A percentile compares a stretch with the other conserved stretches of the same genome.
These are phyloP conservation scores for Ottelia alismoides DNA, from an alignment of 106 monocot species.

Conservation along the genomic window DNA sequence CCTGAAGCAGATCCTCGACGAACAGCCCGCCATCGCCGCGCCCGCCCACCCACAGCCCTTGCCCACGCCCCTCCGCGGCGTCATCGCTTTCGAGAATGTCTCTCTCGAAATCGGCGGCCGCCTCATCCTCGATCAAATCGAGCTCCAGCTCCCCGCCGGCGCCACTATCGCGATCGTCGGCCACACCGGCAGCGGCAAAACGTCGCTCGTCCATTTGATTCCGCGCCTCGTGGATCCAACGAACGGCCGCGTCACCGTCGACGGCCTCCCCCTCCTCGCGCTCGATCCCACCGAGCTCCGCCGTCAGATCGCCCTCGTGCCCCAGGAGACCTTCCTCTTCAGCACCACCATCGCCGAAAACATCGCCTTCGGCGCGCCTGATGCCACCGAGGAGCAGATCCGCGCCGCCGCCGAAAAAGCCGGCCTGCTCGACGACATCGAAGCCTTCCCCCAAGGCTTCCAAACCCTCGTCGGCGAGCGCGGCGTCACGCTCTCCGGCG, in stretches of 20 bases:
- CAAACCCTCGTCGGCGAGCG: conserved; percentile 6
- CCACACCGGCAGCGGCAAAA: no score
- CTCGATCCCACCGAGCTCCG: background rate
- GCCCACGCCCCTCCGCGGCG: background rate
- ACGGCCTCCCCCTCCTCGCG: background rate
- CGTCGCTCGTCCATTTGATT: conserved; percentile 2
- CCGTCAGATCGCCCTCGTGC: conserved; percentile 1
- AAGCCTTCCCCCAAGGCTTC: conserved; percentile 3
- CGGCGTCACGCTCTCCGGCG: conserved; percentile 6
- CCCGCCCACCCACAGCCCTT: background rate
- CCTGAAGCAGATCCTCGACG: no score
- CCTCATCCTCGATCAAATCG: background rate
- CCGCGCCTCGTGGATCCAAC: conserved; percentile 1
- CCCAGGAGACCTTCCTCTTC: conserved; percentile 3
- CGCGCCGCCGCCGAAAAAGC: conserved; percentile 4
- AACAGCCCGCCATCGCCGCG: conserved; percentile 1
- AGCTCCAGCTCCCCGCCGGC: no score
- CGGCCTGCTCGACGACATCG: conserved; percentile 1
- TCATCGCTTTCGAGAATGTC: background rate
- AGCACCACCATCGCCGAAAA: conserved; percentile 4
- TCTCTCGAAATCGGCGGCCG: conserved; percentile 2
- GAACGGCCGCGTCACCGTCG: background rate
- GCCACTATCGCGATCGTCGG: no score
- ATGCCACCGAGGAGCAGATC: background rate
- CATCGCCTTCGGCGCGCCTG: conserved; percentile 3